Conservation (phyloP, 495 filamentous ascomycete species). For the Penicillium dipodomyicola region DNA sequence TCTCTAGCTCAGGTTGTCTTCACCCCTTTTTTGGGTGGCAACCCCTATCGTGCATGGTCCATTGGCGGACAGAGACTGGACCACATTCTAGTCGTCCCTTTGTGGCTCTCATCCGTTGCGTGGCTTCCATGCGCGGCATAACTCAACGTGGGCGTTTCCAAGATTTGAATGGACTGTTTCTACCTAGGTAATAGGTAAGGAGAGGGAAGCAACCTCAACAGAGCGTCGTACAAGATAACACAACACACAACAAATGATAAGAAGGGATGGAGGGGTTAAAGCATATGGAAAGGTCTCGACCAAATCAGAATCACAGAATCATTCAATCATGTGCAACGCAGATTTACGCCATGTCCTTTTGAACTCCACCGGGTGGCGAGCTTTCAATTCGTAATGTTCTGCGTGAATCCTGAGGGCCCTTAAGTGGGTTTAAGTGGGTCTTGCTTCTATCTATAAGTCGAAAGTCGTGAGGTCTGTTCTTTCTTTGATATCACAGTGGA, state of each 20-base stretch:
- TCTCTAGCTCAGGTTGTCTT: constrained; percentile 37
- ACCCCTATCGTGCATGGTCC: constrained; percentile 26
- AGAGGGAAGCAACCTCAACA: not conserved
- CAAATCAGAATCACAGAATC: not conserved
- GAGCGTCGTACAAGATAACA: too few relatives aligned
- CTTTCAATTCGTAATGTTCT: too few relatives aligned
- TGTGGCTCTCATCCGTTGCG: not conserved
- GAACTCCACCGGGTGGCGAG: constrained; percentile 18
- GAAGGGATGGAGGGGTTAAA: too few relatives aligned
- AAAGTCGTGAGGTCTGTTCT: not conserved
- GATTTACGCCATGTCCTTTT: not conserved
- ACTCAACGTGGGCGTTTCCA: constrained; percentile 18
- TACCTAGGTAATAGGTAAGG: constrained; percentile 6
- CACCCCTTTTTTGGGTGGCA: constrained; percentile 31
- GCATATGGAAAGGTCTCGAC: not conserved
- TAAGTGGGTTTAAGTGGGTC: constrained; percentile 14
- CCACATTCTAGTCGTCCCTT: not conserved
- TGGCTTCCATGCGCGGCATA: constrained; percentile 9
- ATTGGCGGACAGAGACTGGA: not conserved
- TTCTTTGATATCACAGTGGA: not conserved
- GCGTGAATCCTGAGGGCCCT: not conserved
- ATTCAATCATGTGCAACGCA: constrained; percentile 5
- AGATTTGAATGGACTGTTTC: constrained; percentile 23
- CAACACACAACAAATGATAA: not conserved
- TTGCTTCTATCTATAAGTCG: constrained; percentile 22